Conservation (phyloP, 2,329 filamentous ascomycete genomes). For the Colletotrichum spinosum region DNA sequence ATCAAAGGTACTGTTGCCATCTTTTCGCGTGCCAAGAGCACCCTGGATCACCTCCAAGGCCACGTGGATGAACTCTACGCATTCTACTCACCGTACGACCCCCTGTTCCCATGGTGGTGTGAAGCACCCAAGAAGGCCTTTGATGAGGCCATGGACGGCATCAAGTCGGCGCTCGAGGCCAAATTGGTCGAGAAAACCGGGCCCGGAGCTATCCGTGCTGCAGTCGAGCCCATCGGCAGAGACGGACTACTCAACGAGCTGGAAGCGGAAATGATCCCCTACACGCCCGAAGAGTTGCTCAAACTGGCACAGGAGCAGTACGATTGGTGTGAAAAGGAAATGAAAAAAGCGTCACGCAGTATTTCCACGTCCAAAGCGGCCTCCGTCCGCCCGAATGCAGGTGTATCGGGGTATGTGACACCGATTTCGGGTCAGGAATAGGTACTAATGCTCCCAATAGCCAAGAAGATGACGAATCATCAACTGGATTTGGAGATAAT, state of each 20-base stretch:
- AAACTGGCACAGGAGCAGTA: conserved; percentile 63
- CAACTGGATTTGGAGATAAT: conserved; percentile 49
- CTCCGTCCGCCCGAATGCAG: conserved; percentile 2
- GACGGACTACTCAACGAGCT: conserved; percentile 64
- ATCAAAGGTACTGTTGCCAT: conserved; percentile 40
- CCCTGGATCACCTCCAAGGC: conserved; percentile 52
- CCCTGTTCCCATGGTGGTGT: conserved; percentile 69
- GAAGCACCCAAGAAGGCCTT: conserved; percentile 56
- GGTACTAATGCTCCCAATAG: conserved; percentile 1
- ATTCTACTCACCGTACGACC: conserved; percentile 68
- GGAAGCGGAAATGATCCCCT: conserved; percentile 68
- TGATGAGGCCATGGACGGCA: conserved; percentile 48
- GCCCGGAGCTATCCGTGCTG: conserved; percentile 38
- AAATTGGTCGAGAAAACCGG: conserved; percentile 44
- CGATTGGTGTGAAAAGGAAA: conserved; percentile 66
- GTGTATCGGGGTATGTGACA: conserved; percentile 14
- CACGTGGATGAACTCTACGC: conserved; percentile 59
- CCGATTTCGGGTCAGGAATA: background rate
- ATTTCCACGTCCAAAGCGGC: conserved; percentile 49
- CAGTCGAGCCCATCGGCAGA: conserved; percentile 66
- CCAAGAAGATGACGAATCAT: background rate
- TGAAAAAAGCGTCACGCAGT: conserved; percentile 60
- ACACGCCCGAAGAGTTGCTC: conserved; percentile 67
- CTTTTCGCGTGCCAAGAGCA: conserved; percentile 44
- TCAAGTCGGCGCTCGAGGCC: conserved; percentile 52